Percentiles rank a stretch among this genome's conserved stretches.
phyloP scores from a whole-genome alignment of 2,329 filamentous ascomycete genomes.

The Teratosphaeriaceae sp. region DNA sequence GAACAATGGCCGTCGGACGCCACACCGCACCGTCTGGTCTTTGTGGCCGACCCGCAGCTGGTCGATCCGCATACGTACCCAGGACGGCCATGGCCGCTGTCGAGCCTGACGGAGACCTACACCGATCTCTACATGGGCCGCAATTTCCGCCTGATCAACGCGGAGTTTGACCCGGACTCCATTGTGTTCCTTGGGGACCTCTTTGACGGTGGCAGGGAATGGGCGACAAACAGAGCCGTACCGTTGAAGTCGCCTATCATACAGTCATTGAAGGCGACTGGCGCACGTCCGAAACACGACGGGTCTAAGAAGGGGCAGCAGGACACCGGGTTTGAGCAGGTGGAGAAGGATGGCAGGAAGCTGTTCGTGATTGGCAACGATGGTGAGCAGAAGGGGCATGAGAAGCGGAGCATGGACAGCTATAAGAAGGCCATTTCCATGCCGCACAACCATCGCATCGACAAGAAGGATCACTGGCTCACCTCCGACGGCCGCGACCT shows the following conservation, averaged over 20 bases:
- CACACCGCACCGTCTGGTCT: slow-evolving; percentile 73
- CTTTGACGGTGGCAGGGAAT: slow-evolving; percentile 93
- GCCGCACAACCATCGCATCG: slow-evolving; percentile 8
- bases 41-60: slow-evolving; percentile 85
- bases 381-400: neutral
- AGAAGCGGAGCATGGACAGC: slow-evolving; percentile 13
- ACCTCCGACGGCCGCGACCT: slow-evolving; percentile 15
- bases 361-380: neutral
- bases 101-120: slow-evolving; percentile 58
- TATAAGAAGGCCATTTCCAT: slow-evolving; percentile 8
- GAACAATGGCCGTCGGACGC: slow-evolving; percentile 81
- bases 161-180: slow-evolving; percentile 72
- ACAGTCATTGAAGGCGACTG: slow-evolving; percentile 13
- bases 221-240: slow-evolving; percentile 58
- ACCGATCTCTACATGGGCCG: slow-evolving; percentile 88
- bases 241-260: slow-evolving; percentile 16
- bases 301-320: neutral
- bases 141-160: slow-evolving; percentile 72
- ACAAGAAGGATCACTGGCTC: slow-evolving; percentile 16
- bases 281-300: slow-evolving; percentile 9
- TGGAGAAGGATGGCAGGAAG: slow-evolving; percentile 26
- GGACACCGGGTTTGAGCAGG: slow-evolving; percentile 52
- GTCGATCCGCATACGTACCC: slow-evolving; percentile 95
- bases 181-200: slow-evolving; percentile 89
- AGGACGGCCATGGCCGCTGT: slow-evolving; percentile 69